These are phyloP conservation scores for Fusarium sp. DNA, from an alignment of 2,329 filamentous ascomycete species.

Conservation along the genomic window DNA sequence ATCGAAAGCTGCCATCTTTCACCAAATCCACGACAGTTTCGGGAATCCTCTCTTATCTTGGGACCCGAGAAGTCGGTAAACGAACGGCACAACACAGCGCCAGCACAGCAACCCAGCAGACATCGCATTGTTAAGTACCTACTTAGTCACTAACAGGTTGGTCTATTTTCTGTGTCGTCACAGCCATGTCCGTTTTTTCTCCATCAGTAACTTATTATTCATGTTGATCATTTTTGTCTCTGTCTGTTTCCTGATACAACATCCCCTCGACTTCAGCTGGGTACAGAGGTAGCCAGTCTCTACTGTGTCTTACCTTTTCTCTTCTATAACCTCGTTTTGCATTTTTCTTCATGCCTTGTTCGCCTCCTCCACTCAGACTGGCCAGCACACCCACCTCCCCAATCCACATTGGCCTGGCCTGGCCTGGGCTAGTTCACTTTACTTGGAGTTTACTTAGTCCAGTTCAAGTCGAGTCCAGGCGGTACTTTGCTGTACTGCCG, in stretches of 20 bases:
- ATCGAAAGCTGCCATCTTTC: not conserved
- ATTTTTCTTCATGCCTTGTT: constrained; percentile 11
- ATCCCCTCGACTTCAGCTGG: not conserved
- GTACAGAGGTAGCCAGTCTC: not conserved
- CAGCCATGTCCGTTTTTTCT: not conserved
- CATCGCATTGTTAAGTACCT: not conserved
- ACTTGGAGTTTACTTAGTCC: constrained; percentile 29
- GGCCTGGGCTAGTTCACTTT: constrained; percentile 12
- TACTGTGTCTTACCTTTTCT: not conserved
- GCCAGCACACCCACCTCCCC: constrained; percentile 20
- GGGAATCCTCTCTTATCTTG: constrained; percentile 3
- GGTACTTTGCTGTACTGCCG: constrained; percentile 6
- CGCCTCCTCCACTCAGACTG: constrained; percentile 20
- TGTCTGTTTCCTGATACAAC: not conserved
- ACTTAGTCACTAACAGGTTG: constrained; percentile 14
- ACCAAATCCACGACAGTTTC: not conserved
- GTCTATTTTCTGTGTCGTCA: not conserved
- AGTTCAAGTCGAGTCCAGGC: not conserved
- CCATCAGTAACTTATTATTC: not conserved
- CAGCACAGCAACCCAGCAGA: constrained; percentile 8
- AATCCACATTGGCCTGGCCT: constrained; percentile 20
- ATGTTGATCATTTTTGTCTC: not conserved
- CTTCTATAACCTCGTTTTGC: constrained; percentile 1
- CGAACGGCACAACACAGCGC: not conserved
- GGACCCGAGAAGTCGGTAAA: constrained; percentile 13